Conservation (phyloP, 83 land plant genomes). For the Diphasiastrum complanatum region DNA sequence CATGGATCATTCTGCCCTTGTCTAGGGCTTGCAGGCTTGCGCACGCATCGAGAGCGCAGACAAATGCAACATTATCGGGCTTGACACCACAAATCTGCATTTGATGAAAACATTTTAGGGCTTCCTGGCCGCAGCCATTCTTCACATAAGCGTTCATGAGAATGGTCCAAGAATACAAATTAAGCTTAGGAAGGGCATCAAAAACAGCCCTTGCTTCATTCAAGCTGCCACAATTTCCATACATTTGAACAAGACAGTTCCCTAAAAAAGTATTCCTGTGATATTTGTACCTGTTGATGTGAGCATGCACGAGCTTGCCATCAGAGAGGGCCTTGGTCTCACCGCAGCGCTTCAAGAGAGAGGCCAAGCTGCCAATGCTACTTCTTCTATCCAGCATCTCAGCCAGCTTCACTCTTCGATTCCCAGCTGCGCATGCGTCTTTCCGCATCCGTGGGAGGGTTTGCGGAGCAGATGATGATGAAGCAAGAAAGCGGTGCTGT, state of each 20-base stretch:
- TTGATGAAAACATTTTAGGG: background rate
- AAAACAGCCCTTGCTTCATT: background rate
- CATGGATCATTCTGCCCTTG: constrained; percentile 3
- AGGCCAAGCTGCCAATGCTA: too few species aligned
- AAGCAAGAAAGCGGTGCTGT: too few species aligned
- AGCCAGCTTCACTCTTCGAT: too few species aligned
- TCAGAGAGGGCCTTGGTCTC: background rate
- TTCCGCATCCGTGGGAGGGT: too few species aligned
- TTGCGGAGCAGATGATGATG: too few species aligned
- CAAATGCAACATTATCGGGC: background rate
- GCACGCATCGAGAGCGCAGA: background rate
- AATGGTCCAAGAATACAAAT: constrained; percentile 9
- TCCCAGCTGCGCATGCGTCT: too few species aligned
- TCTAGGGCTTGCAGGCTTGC: background rate
- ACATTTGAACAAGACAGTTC: constrained; percentile 1
- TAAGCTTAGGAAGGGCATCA: background rate
- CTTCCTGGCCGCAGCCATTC: background rate
- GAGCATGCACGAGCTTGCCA: background rate
- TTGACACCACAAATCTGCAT: background rate
- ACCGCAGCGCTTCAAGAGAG: constrained; percentile 5
- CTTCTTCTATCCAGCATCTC: too few species aligned
- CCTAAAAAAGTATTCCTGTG: background rate
- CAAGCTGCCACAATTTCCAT: constrained; percentile 1
- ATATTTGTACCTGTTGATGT: background rate
- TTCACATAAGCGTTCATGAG: background rate